Conservation (phyloP, 2,329 filamentous ascomycete genomes). For the Alternaria infectoria region DNA sequence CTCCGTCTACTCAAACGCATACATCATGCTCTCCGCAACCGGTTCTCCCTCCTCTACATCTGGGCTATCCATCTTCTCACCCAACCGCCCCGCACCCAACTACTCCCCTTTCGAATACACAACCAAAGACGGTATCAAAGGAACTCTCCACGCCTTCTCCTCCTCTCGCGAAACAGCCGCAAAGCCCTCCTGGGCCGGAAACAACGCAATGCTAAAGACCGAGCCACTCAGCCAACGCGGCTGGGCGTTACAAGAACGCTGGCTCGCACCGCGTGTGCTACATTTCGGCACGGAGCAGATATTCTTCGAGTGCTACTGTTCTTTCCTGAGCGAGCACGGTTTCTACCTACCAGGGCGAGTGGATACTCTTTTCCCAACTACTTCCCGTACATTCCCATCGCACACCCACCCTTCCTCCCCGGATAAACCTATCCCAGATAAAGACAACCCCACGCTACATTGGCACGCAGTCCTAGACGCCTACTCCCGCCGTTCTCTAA, state of each 20-base stretch:
- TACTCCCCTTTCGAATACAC: background rate
- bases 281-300: background rate
- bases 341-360: background rate
- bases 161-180: background rate
- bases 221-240: background rate
- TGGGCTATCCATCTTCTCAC: background rate
- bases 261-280: background rate
- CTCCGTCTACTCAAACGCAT: constrained; percentile 1
- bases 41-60: background rate
- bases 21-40: constrained; percentile 2
- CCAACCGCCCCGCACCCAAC: background rate
- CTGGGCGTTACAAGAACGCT: background rate
- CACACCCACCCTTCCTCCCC: background rate
- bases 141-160: background rate
- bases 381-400: background rate
- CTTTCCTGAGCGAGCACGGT: background rate
- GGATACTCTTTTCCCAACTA: background rate
- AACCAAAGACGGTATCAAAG: background rate
- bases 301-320: background rate
- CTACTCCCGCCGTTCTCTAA: background rate
- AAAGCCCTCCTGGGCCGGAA: background rate
- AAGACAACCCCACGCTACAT: background rate
- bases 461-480: background rate
- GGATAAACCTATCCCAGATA: background rate
- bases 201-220: background rate